phyloP scores from a whole-genome alignment of 2,329 filamentous ascomycete species.

The Penicillium glabrum region DNA sequence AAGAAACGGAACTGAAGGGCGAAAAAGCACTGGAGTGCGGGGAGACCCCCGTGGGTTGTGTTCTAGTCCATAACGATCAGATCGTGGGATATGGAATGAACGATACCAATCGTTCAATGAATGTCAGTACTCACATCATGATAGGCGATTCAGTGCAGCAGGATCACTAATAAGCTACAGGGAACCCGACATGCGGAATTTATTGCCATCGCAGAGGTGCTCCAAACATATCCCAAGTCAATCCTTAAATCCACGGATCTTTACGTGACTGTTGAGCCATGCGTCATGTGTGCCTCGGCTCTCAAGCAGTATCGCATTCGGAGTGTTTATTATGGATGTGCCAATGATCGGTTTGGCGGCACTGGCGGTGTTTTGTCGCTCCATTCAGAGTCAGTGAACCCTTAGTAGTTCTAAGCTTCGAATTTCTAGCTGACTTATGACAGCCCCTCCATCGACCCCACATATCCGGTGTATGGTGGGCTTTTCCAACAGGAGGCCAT shows the following conservation, averaged over 20 bases:
- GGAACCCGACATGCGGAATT: constrained; percentile 96
- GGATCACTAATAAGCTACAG: constrained; percentile 50
- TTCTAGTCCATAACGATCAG: constrained; percentile 76
- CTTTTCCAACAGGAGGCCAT: constrained; percentile 92
- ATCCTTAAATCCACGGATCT: constrained; percentile 74
- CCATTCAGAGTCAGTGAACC: constrained; percentile 61
- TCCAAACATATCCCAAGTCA: constrained; percentile 63
- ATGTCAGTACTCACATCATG: constrained; percentile 42
- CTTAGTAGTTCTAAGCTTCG: neutral
- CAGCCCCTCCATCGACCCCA: constrained; percentile 70
- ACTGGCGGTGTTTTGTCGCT: constrained; percentile 91
- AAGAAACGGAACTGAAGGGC: constrained; percentile 55
- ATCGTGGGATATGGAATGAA: constrained; percentile 94
- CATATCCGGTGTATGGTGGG: constrained; percentile 81
- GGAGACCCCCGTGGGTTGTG: constrained; percentile 95
- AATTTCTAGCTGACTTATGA: constrained; percentile 8
- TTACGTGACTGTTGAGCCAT: constrained; percentile 97
- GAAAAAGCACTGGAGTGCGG: constrained; percentile 79
- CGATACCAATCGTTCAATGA: constrained; percentile 85
- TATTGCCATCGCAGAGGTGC: constrained; percentile 72
- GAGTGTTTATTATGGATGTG: constrained; percentile 90
- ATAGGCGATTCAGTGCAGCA: neutral
- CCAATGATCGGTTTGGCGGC: constrained; percentile 95
- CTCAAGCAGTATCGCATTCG: constrained; percentile 84
- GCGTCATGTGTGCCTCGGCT: constrained; percentile 96